Evolutionary conservation across 352 stramenopile genomes (phyloP).

Genomic region (Pythium guiyangense): DNA sequence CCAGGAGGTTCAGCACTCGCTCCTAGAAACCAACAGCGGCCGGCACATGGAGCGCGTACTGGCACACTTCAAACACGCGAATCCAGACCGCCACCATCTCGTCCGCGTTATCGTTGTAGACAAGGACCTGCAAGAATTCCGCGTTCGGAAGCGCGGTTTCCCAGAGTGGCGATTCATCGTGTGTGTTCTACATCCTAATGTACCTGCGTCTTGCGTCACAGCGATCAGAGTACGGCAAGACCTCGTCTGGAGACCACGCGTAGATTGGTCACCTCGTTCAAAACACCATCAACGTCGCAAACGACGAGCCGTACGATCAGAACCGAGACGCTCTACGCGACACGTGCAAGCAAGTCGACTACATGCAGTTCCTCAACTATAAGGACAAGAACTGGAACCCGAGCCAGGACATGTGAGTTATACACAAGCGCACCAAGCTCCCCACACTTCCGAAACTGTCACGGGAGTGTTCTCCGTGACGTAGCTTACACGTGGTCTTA

Average conservation of each 20-base stretch:
- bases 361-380: slow-evolving; percentile 15
- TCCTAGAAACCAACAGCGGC: slow-evolving; percentile 16
- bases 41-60: slow-evolving; percentile 27
- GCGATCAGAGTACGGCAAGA: slow-evolving; percentile 15
- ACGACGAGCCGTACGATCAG: slow-evolving; percentile 6
- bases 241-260: background rate
- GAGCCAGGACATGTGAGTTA: slow-evolving; percentile 22
- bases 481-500: too few species aligned
- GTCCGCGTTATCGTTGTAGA: slow-evolving; percentile 20
- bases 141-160: slow-evolving; percentile 11
- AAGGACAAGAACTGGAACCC: slow-evolving; percentile 21
- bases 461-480: too few species aligned
- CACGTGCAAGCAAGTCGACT: slow-evolving; percentile 1
- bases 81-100: slow-evolving; percentile 7
- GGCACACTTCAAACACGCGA: slow-evolving; percentile 5
- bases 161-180: slow-evolving; percentile 11
- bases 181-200: slow-evolving; percentile 22
- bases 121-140: slow-evolving; percentile 28
- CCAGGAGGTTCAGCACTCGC: too few species aligned
- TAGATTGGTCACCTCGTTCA: slow-evolving; percentile 5
- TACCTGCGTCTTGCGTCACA: slow-evolving; percentile 4
- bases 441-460: slow-evolving; percentile 17
- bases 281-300: slow-evolving; percentile 9
- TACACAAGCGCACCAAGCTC: slow-evolving; percentile 5
- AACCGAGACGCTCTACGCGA: background rate